Evolutionary conservation across 768 basidiomycete species (phyloP), one percentile per base, ranked within the genome.

Genomic region (Goffeauzyma gilvescens): DNA sequence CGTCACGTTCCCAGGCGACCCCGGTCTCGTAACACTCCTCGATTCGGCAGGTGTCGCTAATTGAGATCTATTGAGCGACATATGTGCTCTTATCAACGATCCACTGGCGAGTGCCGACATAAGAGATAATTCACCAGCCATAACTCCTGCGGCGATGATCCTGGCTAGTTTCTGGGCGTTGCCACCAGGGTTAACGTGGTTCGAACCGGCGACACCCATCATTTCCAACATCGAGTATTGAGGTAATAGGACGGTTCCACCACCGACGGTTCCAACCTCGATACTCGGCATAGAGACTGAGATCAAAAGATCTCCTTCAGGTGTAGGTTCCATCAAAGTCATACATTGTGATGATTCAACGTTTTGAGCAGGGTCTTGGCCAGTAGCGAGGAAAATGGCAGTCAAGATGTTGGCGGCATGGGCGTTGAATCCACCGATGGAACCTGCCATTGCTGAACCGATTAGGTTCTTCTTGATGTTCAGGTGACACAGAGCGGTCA

Each of bases 331-430:
- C 90, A 98, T 96, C 35, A 95, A 68, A 1, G 93, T 98, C 70
- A 98, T 90, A 65, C 93, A 98, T 61, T 85, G 89, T 28, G 87
- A 90, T 45, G 84, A 89, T 69, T 90, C 93, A 21, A 98, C 90
- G 62, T 95, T 95, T 70, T 98, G 93, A 6, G 93, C 93, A 2
- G 93, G 93, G 58, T 98, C 93, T 66, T 98, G 93, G 14, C 93
- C 93, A 28, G 87, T 90, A 13, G 93, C 93, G 50, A 98, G 68
- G 69, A 79, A 98, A 43, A 96, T 68, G 3, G 93, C 89, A 9
- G 93, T 95, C 50, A 96, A 67, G 55, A 95, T 96, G 65, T 96
- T 96, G 41, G 87, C 81, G 5, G 90, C 90, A 63, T 98, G 93
- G 8, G 93, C 93, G 65, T 98, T 98, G 69, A 90, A 95, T 1